Conservation (phyloP, 2,329 filamentous ascomycete genomes). For the Acrocalymma vagum region DNA sequence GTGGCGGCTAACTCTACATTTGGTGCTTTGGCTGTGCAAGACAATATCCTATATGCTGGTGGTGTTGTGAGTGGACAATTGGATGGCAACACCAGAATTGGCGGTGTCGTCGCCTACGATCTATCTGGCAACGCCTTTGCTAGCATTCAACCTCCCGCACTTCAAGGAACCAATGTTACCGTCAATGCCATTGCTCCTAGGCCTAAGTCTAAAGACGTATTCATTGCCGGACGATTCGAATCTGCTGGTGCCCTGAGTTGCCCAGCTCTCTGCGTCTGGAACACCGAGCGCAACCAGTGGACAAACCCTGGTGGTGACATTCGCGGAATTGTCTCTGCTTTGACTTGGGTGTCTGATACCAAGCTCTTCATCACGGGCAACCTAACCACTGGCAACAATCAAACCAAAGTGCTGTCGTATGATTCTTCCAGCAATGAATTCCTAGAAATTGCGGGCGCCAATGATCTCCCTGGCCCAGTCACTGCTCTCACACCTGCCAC, state of each 20-base stretch:
- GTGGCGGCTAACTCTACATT: slow-evolving; percentile 79
- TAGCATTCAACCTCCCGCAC: slow-evolving; percentile 75
- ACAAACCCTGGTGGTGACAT: slow-evolving; percentile 77
- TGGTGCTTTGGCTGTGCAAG: slow-evolving; percentile 65
- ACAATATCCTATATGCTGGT: slow-evolving; percentile 76
- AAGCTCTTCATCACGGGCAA: slow-evolving; percentile 81
- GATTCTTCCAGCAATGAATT: slow-evolving; percentile 74
- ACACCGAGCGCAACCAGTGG: slow-evolving; percentile 77
- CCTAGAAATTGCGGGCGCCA: slow-evolving; percentile 68
- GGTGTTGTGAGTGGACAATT: slow-evolving; percentile 79
- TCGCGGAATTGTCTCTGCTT: slow-evolving; percentile 72
- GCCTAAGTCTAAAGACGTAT: slow-evolving; percentile 77
- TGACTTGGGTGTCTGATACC: slow-evolving; percentile 79
- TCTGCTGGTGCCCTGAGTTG: slow-evolving; percentile 85
- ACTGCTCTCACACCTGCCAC: slow-evolving; percentile 79
- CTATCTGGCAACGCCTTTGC: slow-evolving; percentile 69
- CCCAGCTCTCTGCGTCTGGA: slow-evolving; percentile 81
- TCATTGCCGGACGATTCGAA: slow-evolving; percentile 86
- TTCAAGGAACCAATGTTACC: slow-evolving; percentile 73
- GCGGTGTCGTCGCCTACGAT: slow-evolving; percentile 83
- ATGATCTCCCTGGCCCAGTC: slow-evolving; percentile 79
- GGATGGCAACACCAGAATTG: slow-evolving; percentile 67
- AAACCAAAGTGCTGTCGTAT: slow-evolving; percentile 75
- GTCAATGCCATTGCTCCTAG: slow-evolving; percentile 81
- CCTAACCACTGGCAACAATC: slow-evolving; percentile 72